phyloP scores from a whole-genome alignment of 352 stramenopile species.

The Discostella stelligera region DNA sequence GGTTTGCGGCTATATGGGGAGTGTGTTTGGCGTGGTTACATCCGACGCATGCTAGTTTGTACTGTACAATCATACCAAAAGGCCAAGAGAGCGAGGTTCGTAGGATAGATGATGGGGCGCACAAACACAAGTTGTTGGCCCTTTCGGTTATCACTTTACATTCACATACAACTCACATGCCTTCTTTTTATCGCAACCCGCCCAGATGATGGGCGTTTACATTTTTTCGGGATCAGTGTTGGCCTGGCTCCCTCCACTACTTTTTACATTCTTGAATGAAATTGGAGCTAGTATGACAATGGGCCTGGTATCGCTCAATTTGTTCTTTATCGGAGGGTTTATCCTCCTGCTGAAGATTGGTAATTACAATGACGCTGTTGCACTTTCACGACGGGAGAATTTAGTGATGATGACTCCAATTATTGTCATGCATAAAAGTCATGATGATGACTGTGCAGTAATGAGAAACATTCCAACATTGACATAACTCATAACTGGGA shows the following conservation, averaged over 20 bases:
- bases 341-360: conserved; percentile 39
- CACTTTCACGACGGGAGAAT: conserved; percentile 7
- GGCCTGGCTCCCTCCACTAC: conserved; percentile 66
- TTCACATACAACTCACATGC: not conserved
- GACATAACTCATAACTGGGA: no score
- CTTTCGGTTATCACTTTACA: not conserved
- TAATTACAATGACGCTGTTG: conserved; percentile 24
- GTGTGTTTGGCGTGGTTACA: conserved; percentile 64
- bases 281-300: conserved; percentile 54
- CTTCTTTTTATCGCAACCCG: not conserved
- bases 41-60: conserved; percentile 59
- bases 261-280: conserved; percentile 78
- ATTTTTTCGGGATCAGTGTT: conserved; percentile 64
- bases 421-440: no score
- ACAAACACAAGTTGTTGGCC: not conserved
- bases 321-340: conserved; percentile 60
- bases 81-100: conserved; percentile 55
- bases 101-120: not conserved
- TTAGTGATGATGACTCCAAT: no score
- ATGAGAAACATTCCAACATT: no score
- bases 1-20: conserved; percentile 63
- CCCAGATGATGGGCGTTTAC: conserved; percentile 76
- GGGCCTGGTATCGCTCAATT: conserved; percentile 51
- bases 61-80: conserved; percentile 66
- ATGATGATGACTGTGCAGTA: no score